A percentile compares a stretch with the other conserved stretches of the same genome.
phyloP scores from a whole-genome alignment of 2,329 filamentous ascomycete genomes.

The Claviceps pazoutovae region DNA sequence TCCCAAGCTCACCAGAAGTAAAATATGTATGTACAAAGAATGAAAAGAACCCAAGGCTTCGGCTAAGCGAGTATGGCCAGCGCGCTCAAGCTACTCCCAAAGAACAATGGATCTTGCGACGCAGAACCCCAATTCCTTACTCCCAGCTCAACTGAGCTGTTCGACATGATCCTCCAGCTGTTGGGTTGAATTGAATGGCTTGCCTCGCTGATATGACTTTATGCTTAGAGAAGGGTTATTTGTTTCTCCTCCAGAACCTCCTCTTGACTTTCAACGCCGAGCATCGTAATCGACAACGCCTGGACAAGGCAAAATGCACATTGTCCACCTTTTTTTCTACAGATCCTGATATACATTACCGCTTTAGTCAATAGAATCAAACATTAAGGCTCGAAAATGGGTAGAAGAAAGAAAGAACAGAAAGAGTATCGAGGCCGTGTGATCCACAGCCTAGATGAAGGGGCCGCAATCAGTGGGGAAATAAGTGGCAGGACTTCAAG shows the following conservation, averaged over 20 bases:
- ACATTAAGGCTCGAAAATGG: conserved; percentile 2
- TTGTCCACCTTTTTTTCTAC: conserved; percentile 8
- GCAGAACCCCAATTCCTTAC: neutral
- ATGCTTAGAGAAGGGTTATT: neutral
- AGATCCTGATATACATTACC: conserved; percentile 13
- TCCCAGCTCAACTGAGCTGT: neutral
- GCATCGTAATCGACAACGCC: conserved; percentile 8
- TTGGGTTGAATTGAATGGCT: neutral
- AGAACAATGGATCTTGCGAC: neutral
- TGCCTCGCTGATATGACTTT: neutral
- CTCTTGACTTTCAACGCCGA: neutral
- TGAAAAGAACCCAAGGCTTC: neutral
- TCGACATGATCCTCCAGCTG: neutral
- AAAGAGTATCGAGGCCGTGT: neutral
- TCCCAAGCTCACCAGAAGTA: neutral
- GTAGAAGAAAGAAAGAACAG: neutral
- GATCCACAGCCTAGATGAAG: neutral
- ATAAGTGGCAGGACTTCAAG: conserved; percentile 7
- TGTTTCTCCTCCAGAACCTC: neutral
- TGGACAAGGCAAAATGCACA: conserved; percentile 1
- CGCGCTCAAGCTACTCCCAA: neutral
- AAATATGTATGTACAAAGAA: conserved; percentile 1
- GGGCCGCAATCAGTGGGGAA: neutral
- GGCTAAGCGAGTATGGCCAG: neutral
- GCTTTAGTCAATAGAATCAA: conserved; percentile 8